Evolutionary conservation across 2,329 filamentous ascomycete species (phyloP).

Genomic region (Fusarium annulatum): DNA sequence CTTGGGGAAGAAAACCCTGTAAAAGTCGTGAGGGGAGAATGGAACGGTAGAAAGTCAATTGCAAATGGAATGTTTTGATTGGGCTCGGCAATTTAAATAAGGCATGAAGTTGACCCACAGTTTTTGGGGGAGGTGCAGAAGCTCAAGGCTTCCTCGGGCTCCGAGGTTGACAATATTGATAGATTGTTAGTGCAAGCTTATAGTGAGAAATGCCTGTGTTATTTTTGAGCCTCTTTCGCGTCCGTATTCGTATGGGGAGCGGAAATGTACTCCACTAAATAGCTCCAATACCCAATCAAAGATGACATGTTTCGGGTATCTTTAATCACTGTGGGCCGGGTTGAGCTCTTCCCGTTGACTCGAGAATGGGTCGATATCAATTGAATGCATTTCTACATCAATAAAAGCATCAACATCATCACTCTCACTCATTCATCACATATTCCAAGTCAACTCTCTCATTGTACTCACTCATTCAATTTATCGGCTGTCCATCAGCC

Average conservation of each 20-base stretch:
- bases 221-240: background rate
- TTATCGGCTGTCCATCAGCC: too few relatives aligned
- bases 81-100: background rate
- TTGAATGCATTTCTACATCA: background rate
- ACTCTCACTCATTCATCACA: too few relatives aligned
- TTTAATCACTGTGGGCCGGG: slow-evolving; percentile 30
- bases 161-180: background rate
- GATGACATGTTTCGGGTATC: background rate
- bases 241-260: slow-evolving; percentile 11
- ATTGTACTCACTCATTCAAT: too few relatives aligned
- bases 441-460: background rate
- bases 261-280: background rate
- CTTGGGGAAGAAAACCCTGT: slow-evolving; percentile 5
- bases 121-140: background rate
- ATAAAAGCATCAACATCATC: background rate
- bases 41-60: background rate
- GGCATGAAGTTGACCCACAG: background rate
- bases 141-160: background rate
- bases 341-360: slow-evolving; percentile 27
- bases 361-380: slow-evolving; percentile 32
- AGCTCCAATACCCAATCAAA: background rate
- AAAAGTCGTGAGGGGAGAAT: background rate
- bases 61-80: background rate
- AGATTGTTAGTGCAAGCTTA: rapidly evolving
- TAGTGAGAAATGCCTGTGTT: rapidly evolving